A percentile compares a stretch with the other conserved stretches of the same genome.
Evolutionary conservation across 1,139 yeast genomes (phyloP).

Genomic region (Blastobotrys apis): DNA sequence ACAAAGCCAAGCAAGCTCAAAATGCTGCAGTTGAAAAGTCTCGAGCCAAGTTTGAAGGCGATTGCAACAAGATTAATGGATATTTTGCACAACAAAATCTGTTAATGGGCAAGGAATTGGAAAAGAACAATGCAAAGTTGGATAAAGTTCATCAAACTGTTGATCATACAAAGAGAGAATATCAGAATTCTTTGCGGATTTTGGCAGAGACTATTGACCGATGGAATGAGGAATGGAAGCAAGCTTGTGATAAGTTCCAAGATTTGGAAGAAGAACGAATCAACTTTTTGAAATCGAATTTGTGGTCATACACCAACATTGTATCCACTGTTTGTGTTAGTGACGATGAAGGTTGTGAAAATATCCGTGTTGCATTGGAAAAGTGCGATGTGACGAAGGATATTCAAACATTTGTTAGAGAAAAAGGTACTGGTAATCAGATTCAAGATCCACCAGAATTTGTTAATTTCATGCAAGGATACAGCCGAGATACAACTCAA

Average conservation of each 20-base stretch:
- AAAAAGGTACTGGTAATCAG: slow-evolving; percentile 63
- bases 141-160: slow-evolving; percentile 51
- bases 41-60: slow-evolving; percentile 54
- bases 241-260: slow-evolving; percentile 64
- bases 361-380: slow-evolving; percentile 63
- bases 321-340: slow-evolving; percentile 74
- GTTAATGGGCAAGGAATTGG: slow-evolving; percentile 75
- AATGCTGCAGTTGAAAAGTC: slow-evolving; percentile 40
- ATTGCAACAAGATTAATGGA: slow-evolving; percentile 56
- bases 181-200: slow-evolving; percentile 54
- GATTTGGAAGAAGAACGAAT: slow-evolving; percentile 75
- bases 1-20: slow-evolving; percentile 40
- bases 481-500: slow-evolving; percentile 26
- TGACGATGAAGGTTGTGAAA: slow-evolving; percentile 72
- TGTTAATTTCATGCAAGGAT: slow-evolving; percentile 46
- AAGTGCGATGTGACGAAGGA: slow-evolving; percentile 62
- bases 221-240: slow-evolving; percentile 79
- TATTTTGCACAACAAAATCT: slow-evolving; percentile 61
- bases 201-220: slow-evolving; percentile 64
- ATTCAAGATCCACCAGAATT: slow-evolving; percentile 56
- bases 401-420: slow-evolving; percentile 50
- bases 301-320: slow-evolving; percentile 81
- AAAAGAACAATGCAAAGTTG: slow-evolving; percentile 59
- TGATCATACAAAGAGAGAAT: slow-evolving; percentile 49
- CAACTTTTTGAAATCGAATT: slow-evolving; percentile 64